Percentiles rank a stretch among this genome's conserved stretches.
These are phyloP conservation scores for Trichosanthes truncata DNA, from an alignment of 306 rosid species.

Conservation along the genomic window DNA sequence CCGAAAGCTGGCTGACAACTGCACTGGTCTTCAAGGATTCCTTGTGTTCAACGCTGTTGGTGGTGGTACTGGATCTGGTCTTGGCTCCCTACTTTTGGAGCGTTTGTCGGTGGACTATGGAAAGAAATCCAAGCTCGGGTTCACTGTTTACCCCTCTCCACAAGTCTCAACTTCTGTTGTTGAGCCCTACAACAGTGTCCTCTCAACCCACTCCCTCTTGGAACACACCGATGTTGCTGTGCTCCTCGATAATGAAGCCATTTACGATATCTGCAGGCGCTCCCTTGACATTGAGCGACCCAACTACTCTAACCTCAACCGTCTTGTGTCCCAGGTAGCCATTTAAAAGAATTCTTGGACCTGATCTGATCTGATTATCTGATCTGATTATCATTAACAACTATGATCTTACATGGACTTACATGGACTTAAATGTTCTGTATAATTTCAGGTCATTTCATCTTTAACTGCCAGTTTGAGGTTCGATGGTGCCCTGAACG, in stretches of 20 bases:
- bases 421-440: not conserved
- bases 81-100: constrained; percentile 67
- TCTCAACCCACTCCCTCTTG: constrained; percentile 69
- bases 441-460: constrained; percentile 50
- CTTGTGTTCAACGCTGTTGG: constrained; percentile 79
- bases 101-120: constrained; percentile 77
- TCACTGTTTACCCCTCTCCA: constrained; percentile 74
- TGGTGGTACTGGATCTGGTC: constrained; percentile 84
- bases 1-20: constrained; percentile 71
- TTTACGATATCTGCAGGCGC: constrained; percentile 71
- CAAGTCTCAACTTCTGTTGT: constrained; percentile 79
- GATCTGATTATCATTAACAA: not conserved
- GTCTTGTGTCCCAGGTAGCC: constrained; percentile 60
- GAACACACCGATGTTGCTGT: constrained; percentile 82
- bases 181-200: constrained; percentile 85
- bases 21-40: constrained; percentile 84
- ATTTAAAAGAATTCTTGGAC: not conserved
- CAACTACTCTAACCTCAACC: constrained; percentile 73
- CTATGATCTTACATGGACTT: too few relatives aligned
- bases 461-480: constrained; percentile 69
- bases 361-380: not conserved
- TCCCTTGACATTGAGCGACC: constrained; percentile 80
- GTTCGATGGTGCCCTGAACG: constrained; percentile 76
- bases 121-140: constrained; percentile 76
- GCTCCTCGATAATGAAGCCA: constrained; percentile 70